Evolutionary conservation across 208 protist genomes (phyloP), one percentile per base, ranked within the genome.

Genomic region (Naegleria lovaniensis): DNA sequence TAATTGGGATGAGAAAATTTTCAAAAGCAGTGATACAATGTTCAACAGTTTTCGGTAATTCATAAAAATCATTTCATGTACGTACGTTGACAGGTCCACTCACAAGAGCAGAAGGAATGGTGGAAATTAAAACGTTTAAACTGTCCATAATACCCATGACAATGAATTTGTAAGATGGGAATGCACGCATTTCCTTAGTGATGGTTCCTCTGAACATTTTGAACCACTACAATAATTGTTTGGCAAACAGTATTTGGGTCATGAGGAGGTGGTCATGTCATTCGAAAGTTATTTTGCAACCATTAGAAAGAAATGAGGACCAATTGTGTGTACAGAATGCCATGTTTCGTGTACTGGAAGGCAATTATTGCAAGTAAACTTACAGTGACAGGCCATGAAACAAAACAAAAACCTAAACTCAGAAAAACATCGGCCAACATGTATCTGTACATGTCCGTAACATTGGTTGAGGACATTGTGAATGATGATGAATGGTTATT

Each of bases 91-190:
- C 43, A 25, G 85, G 43, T 29, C 85, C 85, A 58, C n/a, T 58
- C 7, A 58, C 85, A 29, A 58, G 40, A 7, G 85, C 85, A 33
- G 85, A 29, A 38, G 85, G 85, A 58, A 88, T 88, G 5, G 85
- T 88, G 38, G 25, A 39, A 22, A 88, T 58, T 6, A 88, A n/a
- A 59, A 36, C 22, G 40, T 38, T 38, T 5, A 88, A 58, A 33
- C n/a, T 39, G 15, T 88, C 85, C 6, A 88, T 43, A 29, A 88
- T 38, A 88, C 85, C 85, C 85, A 88, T 88, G 38, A 58, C n/a
- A 88, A 88, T 88, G 55, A 88, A 88, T 13, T 88, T 88, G 33
- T 88, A 88, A 38, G 7, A 43, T 29, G 85, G 85, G 41, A 88
- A 88, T 33, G 39, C 29, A 25, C 85, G 9, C 41, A 58, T 52